Evolutionary conservation across 345 rosid genomes (phyloP), one percentile per base, ranked within the genome.

Genomic region (Populus deltoides): DNA sequence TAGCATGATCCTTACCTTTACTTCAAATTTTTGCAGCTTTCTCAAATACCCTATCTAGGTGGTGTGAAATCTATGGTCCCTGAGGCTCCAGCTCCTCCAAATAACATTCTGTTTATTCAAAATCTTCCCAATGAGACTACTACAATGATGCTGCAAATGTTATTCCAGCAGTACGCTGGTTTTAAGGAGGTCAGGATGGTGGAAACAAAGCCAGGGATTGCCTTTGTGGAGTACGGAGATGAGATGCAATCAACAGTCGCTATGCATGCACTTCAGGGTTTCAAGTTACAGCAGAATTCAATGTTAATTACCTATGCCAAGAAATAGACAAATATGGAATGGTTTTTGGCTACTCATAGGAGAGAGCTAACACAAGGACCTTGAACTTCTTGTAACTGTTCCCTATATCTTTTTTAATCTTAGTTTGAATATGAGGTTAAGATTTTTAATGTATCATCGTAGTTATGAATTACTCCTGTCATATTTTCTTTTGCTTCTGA

Each of bases 171-270:
- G 72, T 92, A 91, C 78, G 76, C 81, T 9, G 97, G 97, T 66
- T 92, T 96, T 70, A 96, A 96, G 88, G 99, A 96, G 88, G 97
- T 93, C 31, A 89, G 98, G 84, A 96, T 92, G 97, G 87, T 96
- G 74, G 99, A 94, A 82, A 81, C 99, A 62, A 96, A 96, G 83
- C 99, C 99, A 0, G 98, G 99, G 38, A 96, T 96, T 12, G 99
- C 99, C 83, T 96, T 96, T 77, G 94, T 96, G 16, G 99, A 93
- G 88, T 93, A 81, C 73, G 86, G 86, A 24, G 94, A 96, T 27
- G 99, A 96, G 88, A 86, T 90, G 91, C 99, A 92, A 74, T 87
- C 99, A 25, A 89, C 97, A 0, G 88, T 86, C 5, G 99, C 98
- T 8, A 88, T 96, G 98, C 97, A 91, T 69, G 90, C 77, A 35